Conservation (phyloP, 2,329 filamentous ascomycete genomes). For the Phialophora chinensis region DNA sequence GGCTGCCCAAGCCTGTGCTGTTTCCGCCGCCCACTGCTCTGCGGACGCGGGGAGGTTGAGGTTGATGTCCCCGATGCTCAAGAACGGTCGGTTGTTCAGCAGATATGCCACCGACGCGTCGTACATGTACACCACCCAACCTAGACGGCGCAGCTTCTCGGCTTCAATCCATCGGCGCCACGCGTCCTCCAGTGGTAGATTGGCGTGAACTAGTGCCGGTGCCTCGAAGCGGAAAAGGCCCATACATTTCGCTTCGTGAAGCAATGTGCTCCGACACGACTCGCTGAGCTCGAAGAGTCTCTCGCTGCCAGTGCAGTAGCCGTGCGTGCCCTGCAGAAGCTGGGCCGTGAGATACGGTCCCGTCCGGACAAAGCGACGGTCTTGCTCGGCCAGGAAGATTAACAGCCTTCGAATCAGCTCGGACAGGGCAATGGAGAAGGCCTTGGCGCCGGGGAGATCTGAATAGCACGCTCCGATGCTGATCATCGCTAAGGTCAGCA, state of each 20-base stretch:
- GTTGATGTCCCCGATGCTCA: constrained; percentile 7
- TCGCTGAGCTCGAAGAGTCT: constrained; percentile 23
- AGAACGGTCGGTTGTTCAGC: constrained; percentile 14
- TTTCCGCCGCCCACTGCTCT: constrained; percentile 6
- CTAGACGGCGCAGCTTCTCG: constrained; percentile 14
- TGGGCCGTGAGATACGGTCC: constrained; percentile 13
- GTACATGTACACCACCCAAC: constrained; percentile 21
- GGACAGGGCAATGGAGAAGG: constrained; percentile 13
- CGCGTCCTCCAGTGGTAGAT: neutral
- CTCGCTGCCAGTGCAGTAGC: constrained; percentile 19
- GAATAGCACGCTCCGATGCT: constrained; percentile 25
- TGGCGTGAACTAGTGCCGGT: neutral
- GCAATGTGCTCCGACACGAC: neutral
- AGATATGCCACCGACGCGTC: constrained; percentile 16
- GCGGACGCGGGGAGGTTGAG: constrained; percentile 2
- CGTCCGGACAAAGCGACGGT: constrained; percentile 18
- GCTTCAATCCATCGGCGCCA: constrained; percentile 11
- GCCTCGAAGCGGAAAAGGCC: constrained; percentile 6
- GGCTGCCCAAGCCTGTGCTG: constrained; percentile 16
- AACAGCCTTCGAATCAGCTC: constrained; percentile 20
- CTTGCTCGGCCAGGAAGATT: constrained; percentile 22
- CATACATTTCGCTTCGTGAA: constrained; percentile 17
- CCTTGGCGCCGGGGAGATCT: neutral
- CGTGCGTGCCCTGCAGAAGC: constrained; percentile 17
- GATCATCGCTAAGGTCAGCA: constrained; percentile 11